Base-by-base conservation (phyloP, 345 rosid genomes). In the Hibiscus syriacus region DNA sequence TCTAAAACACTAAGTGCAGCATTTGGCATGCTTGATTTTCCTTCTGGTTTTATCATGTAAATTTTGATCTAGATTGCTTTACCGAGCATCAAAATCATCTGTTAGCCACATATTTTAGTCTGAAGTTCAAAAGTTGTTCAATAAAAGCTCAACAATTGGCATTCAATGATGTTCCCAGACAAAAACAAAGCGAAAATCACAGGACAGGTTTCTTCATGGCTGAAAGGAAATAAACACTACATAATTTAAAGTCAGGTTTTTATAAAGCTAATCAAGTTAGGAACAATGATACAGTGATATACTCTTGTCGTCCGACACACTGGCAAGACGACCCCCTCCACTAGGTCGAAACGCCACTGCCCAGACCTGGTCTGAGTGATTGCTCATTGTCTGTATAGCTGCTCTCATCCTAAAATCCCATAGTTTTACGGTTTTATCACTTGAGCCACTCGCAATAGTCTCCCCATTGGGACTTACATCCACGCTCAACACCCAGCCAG, bases 401-500 rank as follows among this genome's bases (percentile, higher is more conserved):
- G 89, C 92, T 79, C 93, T 88, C 97, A 85, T 90, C 74, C 74
- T 79, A 26, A 94, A 85, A 86, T 94, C 99, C 99, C 99, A 94
- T 9, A 94, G 87, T 85, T 82, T 85, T 63, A 89, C 99, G 13
- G 98, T 89, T 76, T 87, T 83, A 74, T 94, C 99, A 64, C 98
- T 91, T 4, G 97, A 94, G 4, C 98, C 99, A 0, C 98, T 89
- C 0, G 92, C 98, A 66, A 91, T 76, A 5, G 96, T 90, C 16
- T 79, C 83, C 30, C 97, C 98, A 57, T 94, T 97, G 0, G 98
- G 98, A 80, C 96, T 90, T 29, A 90, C 92, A 70, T 92, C 98
- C 17, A 94, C 89, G 14, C 96, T 91, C 80, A 92, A 72, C 49
- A 94, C 99, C 97, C 97, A 92, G 73, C 97, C 80, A 10, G 90